Percentiles rank a stretch among this genome's conserved stretches.
Conservation (phyloP, 2,329 filamentous ascomycete genomes). For the Fusarium annulatum region DNA sequence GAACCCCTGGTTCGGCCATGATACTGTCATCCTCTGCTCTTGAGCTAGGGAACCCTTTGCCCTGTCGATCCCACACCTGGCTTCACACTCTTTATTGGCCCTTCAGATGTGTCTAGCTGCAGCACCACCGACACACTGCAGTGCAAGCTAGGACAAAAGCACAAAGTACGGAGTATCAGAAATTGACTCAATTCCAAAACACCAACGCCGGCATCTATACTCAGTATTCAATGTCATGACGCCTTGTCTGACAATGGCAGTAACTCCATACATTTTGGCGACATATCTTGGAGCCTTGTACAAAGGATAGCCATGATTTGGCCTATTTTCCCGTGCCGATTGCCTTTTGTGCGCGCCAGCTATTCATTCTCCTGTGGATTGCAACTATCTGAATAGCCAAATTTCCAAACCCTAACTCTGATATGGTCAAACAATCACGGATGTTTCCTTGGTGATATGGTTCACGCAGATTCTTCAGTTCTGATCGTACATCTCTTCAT, state of each 20-base stretch:
- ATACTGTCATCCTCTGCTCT: not conserved
- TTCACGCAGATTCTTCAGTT: not conserved
- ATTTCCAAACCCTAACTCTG: not conserved
- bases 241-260: not conserved
- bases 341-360: not conserved
- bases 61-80: conserved; percentile 7
- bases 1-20: conserved; percentile 8
- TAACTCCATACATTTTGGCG: not conserved
- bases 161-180: not conserved
- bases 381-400: conserved; percentile 1
- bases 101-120: not conserved
- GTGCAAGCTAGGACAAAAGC: not conserved
- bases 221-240: conserved; percentile 3
- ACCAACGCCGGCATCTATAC: conserved; percentile 15
- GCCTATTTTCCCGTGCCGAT: not conserved
- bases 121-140: not conserved
- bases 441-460: not conserved
- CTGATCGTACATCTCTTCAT: conserved; percentile 59
- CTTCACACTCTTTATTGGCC: not conserved
- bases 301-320: not conserved
- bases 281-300: not conserved
- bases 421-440: not conserved
- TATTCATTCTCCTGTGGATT: conserved; percentile 6
- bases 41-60: not conserved
- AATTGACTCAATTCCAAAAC: conserved; percentile 26